A percentile compares a stretch with the other conserved stretches of the same genome.
These are phyloP conservation scores for Tuber indicum DNA, from an alignment of 495 filamentous ascomycete genomes.

Conservation along the genomic window DNA sequence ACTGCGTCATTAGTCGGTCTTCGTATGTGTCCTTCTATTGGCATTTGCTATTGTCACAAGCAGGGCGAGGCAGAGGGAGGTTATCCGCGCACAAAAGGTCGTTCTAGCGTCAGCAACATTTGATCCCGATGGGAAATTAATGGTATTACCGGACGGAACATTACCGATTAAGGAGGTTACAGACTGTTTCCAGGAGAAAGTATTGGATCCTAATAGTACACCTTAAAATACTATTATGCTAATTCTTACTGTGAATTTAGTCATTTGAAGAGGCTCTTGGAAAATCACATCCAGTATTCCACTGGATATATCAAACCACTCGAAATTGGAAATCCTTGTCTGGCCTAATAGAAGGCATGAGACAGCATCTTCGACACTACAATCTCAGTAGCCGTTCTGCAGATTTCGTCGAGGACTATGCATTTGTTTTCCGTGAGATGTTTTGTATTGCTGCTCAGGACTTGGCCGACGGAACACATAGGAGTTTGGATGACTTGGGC, in stretches of 20 bases:
- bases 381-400: constrained; percentile 42
- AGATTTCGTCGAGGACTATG: constrained; percentile 58
- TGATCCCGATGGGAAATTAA: constrained; percentile 63
- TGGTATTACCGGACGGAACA: constrained; percentile 74
- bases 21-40: constrained; percentile 55
- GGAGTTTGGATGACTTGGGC: constrained; percentile 58
- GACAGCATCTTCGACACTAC: constrained; percentile 50
- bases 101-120: constrained; percentile 71
- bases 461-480: constrained; percentile 60
- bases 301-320: constrained; percentile 78
- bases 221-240: constrained; percentile 1
- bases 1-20: constrained; percentile 48
- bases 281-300: constrained; percentile 70
- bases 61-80: constrained; percentile 51
- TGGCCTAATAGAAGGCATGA: constrained; percentile 64
- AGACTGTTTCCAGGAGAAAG: constrained; percentile 64
- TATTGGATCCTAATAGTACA: constrained; percentile 39
- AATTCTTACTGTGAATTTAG: constrained; percentile 38
- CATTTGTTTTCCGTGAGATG: constrained; percentile 72
- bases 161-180: constrained; percentile 77
- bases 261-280: constrained; percentile 71
- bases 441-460: constrained; percentile 75
- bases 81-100: constrained; percentile 66
- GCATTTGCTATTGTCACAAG: constrained; percentile 54
- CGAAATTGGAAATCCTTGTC: constrained; percentile 65